phyloP scores from a whole-genome alignment of 768 basidiomycete species.

The Auriscalpium orientale region DNA sequence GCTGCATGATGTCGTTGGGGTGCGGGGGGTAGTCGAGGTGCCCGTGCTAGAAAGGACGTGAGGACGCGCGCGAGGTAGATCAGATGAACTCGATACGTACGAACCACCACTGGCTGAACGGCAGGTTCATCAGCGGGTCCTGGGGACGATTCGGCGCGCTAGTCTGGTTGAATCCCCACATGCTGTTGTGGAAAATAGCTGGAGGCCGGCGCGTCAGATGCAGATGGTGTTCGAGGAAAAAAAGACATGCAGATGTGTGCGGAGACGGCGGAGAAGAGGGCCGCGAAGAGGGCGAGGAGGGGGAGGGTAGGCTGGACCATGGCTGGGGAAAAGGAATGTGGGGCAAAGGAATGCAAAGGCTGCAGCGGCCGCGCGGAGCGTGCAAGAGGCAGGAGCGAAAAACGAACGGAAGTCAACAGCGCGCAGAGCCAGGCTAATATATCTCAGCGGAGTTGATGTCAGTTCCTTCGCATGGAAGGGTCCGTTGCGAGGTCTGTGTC shows the following conservation, averaged over 20 bases:
- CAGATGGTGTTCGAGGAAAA: too few relatives aligned
- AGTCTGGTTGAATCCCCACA: slow-evolving; percentile 35
- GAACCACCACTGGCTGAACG: slow-evolving; percentile 31
- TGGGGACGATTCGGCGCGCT: slow-evolving; percentile 29
- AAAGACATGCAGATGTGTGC: neutral
- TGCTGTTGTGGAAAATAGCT: slow-evolving; percentile 27
- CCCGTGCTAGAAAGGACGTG: slow-evolving; percentile 18
- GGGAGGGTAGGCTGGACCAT: neutral
- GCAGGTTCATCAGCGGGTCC: slow-evolving; percentile 24
- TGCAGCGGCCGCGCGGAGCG: too few relatives aligned
- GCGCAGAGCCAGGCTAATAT: too few relatives aligned
- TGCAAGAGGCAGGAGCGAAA: too few relatives aligned
- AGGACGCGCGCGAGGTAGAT: neutral
- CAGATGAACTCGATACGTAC: slow-evolving; percentile 14
- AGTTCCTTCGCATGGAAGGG: too few relatives aligned
- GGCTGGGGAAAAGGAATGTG: neutral
- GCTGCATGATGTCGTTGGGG: slow-evolving; percentile 22
- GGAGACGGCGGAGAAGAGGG: neutral
- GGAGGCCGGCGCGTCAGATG: neutral
- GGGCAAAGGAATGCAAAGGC: too few relatives aligned
- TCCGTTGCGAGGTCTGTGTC: too few relatives aligned
- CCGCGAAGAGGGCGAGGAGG: neutral
- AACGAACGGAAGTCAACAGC: too few relatives aligned
- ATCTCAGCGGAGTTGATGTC: too few relatives aligned
- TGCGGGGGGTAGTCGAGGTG: slow-evolving; percentile 26